Base-by-base conservation (phyloP, 2,329 filamentous ascomycete species). In the Phialocephala sp. region DNA sequence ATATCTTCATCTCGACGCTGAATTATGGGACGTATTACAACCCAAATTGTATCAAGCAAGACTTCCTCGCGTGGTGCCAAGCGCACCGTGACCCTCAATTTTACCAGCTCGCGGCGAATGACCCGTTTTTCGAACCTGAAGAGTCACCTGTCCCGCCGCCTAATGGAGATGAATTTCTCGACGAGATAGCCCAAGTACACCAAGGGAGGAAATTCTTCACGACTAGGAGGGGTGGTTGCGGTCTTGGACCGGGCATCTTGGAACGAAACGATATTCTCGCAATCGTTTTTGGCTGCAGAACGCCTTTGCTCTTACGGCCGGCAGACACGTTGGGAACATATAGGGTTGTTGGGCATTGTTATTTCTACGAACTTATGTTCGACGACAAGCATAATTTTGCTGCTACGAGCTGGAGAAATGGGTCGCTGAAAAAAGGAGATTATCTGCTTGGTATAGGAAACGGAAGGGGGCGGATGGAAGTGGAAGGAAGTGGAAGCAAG, bases 361-460 rank as follows among this genome's bases (percentile, higher is more conserved):
- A 54, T 54, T 1, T 54, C 3, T 32, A 8, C 24, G 24, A 54
- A 54, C 14, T 32, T 4, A 54, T 54, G 50, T 35, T 18, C 24
- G 50, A 54, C 8, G 14, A 32, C 8, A 12, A 54, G 24, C 1
- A 32, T 14, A 54, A 54, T 54, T 54, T 32, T 18, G 50, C 24
- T 54, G 50, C 50, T n/a, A 32, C 4, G 14, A 27, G 12, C 8
- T 54, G 50, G 50, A 54, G 24, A 35, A 27, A 54, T 35, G 24
- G 24, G 5, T 54, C 24, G 11, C 15, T 54, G 12, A 27, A 54
- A 24, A 54, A 54, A 35, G 50, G 50, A 54, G 50, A 54, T 32
- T 18, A 54, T 54, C 24, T 54, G 50, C 14, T 35, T 54, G 50
- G 50, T 32, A 12, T 54, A 54, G 24, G 50, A 35, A 50, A 9